Evolutionary conservation across 192 early-diverging fungal species (phyloP).

Genomic region (Rhizophagus sp.): DNA sequence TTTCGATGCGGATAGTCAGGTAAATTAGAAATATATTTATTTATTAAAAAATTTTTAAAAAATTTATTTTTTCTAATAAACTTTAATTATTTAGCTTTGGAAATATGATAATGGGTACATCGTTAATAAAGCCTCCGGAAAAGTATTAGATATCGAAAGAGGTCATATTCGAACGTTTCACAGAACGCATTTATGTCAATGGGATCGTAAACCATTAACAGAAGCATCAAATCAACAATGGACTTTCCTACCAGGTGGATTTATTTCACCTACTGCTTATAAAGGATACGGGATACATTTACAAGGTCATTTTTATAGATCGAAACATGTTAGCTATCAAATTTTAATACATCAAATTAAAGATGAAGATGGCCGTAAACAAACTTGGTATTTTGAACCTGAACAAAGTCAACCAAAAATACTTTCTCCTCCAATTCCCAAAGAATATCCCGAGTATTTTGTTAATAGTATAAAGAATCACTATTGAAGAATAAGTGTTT

Average conservation of each 20-base stretch:
- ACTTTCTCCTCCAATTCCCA: neutral
- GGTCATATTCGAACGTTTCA: slow-evolving; percentile 29
- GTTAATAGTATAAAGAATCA: neutral
- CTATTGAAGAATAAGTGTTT: neutral
- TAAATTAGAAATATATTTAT: neutral
- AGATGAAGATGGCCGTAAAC: neutral
- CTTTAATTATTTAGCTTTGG: slow-evolving; percentile 36
- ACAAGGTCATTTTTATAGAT: neutral
- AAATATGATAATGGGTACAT: slow-evolving; percentile 37
- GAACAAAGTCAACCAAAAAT: neutral
- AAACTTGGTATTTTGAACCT: slow-evolving; percentile 14
- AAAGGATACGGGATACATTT: neutral
- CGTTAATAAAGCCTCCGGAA: slow-evolving; percentile 39
- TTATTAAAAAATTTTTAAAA: neutral
- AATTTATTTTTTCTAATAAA: neutral
- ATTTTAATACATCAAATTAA: slow-evolving; percentile 5
- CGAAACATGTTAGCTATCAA: neutral
- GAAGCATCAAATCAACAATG: slow-evolving; percentile 16
- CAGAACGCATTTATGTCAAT: slow-evolving; percentile 19
- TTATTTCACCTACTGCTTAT: neutral
- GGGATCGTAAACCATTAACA: neutral
- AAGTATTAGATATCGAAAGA: slow-evolving; percentile 37
- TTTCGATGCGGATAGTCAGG: slow-evolving; percentile 31
- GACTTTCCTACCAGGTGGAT: neutral
- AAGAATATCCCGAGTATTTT: neutral